A percentile compares a stretch with the other conserved stretches of the same genome.
Evolutionary conservation across 176 grass and related monocot genomes (phyloP).

Genomic region (Dendrocalamus sinicus): DNA sequence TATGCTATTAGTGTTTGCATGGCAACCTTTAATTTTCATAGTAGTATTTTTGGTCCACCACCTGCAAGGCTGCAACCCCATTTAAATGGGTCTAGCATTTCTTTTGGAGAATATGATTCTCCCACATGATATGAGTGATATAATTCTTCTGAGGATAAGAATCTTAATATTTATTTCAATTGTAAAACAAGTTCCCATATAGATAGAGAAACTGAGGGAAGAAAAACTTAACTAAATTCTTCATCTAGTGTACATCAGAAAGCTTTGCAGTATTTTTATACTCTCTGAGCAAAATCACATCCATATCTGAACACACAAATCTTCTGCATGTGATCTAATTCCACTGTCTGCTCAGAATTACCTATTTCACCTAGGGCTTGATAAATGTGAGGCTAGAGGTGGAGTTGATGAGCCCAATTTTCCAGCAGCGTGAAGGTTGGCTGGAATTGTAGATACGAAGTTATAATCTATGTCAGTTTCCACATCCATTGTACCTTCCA

Average conservation of each 20-base stretch:
- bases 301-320: not conserved
- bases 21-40: not conserved
- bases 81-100: not conserved
- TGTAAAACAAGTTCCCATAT: too few species aligned
- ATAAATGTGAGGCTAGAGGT: constrained; percentile 48
- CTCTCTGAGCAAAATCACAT: too few species aligned
- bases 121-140: not conserved
- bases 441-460: constrained; percentile 20
- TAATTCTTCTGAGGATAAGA: not conserved
- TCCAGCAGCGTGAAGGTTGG: not conserved
- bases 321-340: not conserved
- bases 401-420: constrained; percentile 25
- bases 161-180: not conserved
- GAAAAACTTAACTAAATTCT: too few species aligned
- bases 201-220: too few species aligned
- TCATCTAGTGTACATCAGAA: too few species aligned
- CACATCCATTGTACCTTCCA: constrained; percentile 53
- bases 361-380: constrained; percentile 52
- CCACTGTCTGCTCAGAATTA: not conserved
- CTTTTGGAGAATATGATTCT: not conserved
- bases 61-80: not conserved
- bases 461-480: constrained; percentile 40
- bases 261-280: too few species aligned
- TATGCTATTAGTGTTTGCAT: not conserved
- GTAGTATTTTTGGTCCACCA: not conserved